Evolutionary conservation across 176 grass and related monocot species (phyloP).

Genomic region (Rhynchospora pubera): DNA sequence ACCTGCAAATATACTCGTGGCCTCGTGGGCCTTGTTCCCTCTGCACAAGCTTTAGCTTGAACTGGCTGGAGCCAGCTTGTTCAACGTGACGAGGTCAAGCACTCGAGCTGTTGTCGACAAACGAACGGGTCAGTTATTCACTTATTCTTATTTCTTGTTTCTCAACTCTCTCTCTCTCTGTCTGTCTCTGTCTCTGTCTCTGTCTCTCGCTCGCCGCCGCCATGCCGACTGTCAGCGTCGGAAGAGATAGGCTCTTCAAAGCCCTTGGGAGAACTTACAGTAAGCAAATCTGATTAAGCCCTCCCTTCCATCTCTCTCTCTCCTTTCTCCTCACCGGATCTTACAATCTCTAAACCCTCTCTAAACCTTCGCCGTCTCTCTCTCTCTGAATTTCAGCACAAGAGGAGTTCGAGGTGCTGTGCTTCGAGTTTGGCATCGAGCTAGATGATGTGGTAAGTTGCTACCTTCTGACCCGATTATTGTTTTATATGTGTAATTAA

Average conservation of each 20-base stretch:
- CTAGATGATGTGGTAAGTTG: constrained; percentile 77
- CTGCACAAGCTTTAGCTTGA: too few species aligned
- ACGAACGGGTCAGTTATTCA: too few species aligned
- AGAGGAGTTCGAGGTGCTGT: constrained; percentile 73
- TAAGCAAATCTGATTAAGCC: background rate
- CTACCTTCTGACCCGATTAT: background rate
- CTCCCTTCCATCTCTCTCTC: too few species aligned
- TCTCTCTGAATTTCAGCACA: constrained; percentile 39
- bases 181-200: background rate
- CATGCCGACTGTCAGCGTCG: constrained; percentile 69
- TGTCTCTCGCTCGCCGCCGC: background rate
- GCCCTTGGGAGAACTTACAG: constrained; percentile 49
- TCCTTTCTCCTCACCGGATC: background rate
- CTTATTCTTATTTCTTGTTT: too few species aligned
- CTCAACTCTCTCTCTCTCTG: background rate
- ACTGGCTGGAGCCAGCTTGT: too few species aligned
- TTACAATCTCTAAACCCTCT: background rate
- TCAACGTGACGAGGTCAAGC: too few species aligned
- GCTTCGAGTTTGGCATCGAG: constrained; percentile 97
- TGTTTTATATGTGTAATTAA: background rate
- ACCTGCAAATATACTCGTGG: too few species aligned
- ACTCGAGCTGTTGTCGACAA: too few species aligned
- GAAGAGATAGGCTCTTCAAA: constrained; percentile 54
- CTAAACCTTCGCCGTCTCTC: background rate
- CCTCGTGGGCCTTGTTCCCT: too few species aligned